phyloP scores from a whole-genome alignment of 1,284 basidiomycete species.

The Baeospora myosura region DNA sequence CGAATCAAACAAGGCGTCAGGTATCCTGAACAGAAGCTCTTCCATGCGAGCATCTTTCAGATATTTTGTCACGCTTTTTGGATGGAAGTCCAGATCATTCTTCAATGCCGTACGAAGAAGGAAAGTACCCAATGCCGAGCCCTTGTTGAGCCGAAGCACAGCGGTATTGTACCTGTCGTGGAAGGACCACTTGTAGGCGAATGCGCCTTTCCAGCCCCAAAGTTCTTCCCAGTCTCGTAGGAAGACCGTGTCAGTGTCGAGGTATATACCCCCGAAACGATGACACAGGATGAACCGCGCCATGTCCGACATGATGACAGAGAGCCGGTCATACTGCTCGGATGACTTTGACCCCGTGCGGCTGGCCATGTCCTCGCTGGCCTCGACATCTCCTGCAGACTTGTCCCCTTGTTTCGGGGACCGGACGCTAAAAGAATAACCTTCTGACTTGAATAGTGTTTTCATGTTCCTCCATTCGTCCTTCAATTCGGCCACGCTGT shows the following conservation, averaged over 20 bases:
- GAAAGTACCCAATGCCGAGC: slow-evolving; percentile 65
- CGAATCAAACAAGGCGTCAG: slow-evolving; percentile 74
- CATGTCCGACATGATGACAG: slow-evolving; percentile 75
- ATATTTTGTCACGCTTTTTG: slow-evolving; percentile 69
- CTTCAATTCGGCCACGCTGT: slow-evolving; percentile 62
- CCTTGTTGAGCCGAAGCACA: slow-evolving; percentile 66
- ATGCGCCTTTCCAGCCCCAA: slow-evolving; percentile 76
- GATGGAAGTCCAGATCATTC: slow-evolving; percentile 75
- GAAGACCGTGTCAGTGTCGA: slow-evolving; percentile 76
- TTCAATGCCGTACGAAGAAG: slow-evolving; percentile 71
- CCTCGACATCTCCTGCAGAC: slow-evolving; percentile 18
- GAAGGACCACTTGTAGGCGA: slow-evolving; percentile 73
- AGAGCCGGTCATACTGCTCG: slow-evolving; percentile 62
- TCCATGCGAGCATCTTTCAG: slow-evolving; percentile 64
- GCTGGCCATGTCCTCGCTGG: slow-evolving; percentile 47
- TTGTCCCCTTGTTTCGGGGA: slow-evolving; percentile 15
- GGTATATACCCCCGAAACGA: slow-evolving; percentile 73
- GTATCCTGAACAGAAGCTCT: slow-evolving; percentile 56
- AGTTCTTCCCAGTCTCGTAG: slow-evolving; percentile 80
- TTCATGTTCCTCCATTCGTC: slow-evolving; percentile 61
- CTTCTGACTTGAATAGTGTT: slow-evolving; percentile 61
- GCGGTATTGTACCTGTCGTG: slow-evolving; percentile 75
- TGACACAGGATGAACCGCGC: slow-evolving; percentile 75
- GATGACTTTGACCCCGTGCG: slow-evolving; percentile 60
- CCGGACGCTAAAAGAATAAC: slow-evolving; percentile 34